Base-by-base conservation (phyloP, 306 rosid genomes). In the Prunus kanzakura region DNA sequence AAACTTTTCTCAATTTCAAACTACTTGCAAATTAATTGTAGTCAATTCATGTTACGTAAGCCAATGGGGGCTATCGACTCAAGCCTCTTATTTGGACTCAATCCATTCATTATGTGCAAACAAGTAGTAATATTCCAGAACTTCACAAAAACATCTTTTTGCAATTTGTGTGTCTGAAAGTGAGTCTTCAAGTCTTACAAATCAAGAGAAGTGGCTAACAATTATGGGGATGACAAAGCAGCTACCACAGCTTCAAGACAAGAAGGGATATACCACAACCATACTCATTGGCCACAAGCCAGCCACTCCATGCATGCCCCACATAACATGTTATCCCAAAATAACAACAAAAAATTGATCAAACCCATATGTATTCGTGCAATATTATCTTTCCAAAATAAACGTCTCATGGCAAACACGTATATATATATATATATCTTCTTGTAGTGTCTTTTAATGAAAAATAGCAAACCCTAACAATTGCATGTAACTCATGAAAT, bases 161-260 rank as follows among this genome's bases (percentile, higher is more conserved):
- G 60, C 71, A 46, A n/a, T 38, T 50, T 27, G 67, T n/a, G 19
- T 10, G 43, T n/a, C 11, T 23, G 80, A 84, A 71, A 77, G 55
- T 57, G 86, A 82, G 58, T 8, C 50, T 67, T 29, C 11, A 67
- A 55, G 35, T 45, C 32, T 29, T 45, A 18, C 23, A 23, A 68
- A 68, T 79, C 91, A 75, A 78, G 80, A 67, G 79, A 82, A 72
- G 66, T 69, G 87, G 91, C 66, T 78, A 65, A 76, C 73, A 72
- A 82, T 54, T 46, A 25, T 56, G 52, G 14, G 86, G 83, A 66
- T 46, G 64, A 55, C 64, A 77, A 16, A 13, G 76, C 46, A 65
- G 19, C 46, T 38, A 27, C 45, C 69, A 13, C 49, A 32, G 27
- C 80, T 54, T 43, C 25, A 71, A 71, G 75, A 71, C 64, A 71